These are phyloP conservation scores for Pelargonium nanum DNA, from an alignment of 345 rosid genomes.

Conservation along the genomic window DNA sequence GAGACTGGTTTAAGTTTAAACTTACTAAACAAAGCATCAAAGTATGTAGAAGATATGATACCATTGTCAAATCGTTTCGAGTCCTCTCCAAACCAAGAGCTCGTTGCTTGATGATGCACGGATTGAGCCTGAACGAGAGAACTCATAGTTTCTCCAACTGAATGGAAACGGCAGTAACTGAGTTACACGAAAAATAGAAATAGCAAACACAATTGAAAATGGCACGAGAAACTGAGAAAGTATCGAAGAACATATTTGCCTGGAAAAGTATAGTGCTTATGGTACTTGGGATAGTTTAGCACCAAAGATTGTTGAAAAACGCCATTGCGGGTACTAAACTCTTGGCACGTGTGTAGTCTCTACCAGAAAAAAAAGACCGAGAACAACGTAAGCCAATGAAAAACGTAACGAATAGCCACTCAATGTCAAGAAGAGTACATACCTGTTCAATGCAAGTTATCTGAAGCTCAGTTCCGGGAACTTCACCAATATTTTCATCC, in stretches of 20 bases:
- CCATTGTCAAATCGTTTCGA: constrained; percentile 31
- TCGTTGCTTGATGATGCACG: constrained; percentile 9
- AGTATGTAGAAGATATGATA: constrained; percentile 11
- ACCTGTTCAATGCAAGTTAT: constrained; percentile 64
- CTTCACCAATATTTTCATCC: constrained; percentile 38
- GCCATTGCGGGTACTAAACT: constrained; percentile 36
- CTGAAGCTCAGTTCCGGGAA: constrained; percentile 38
- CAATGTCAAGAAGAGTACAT: not conserved
- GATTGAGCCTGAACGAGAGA: constrained; percentile 10
- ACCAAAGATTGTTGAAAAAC: constrained; percentile 37
- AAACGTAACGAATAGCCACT: not conserved
- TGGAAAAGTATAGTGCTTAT: constrained; percentile 58
- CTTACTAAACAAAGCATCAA: not conserved
- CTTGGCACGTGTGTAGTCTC: constrained; percentile 50
- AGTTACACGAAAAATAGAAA: not conserved
- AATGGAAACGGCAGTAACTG: not conserved
- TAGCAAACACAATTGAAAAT: not conserved
- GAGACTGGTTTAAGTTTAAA: not conserved
- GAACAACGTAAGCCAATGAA: not conserved
- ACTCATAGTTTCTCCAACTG: constrained; percentile 21
- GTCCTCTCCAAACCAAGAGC: constrained; percentile 25
- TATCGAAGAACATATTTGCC: constrained; percentile 29
- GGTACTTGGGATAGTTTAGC: constrained; percentile 38
- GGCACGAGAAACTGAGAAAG: not conserved
- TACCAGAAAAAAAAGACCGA: constrained; percentile 5